Conservation (phyloP, 129 eudicot genomes). For the Tanacetum coccineum region DNA sequence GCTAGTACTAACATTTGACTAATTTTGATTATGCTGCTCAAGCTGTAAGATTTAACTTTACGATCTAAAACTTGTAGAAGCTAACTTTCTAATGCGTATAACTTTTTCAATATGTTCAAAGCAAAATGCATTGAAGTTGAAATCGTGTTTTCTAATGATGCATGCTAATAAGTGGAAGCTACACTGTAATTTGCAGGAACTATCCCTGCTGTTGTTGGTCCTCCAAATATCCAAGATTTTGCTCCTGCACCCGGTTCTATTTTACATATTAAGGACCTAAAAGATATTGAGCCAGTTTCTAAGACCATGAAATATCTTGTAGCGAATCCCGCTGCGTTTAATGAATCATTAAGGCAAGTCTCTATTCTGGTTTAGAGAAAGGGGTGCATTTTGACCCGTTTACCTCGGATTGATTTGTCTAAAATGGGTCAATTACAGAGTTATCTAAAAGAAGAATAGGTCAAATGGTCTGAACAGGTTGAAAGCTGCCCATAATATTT, state of each 20-base stretch:
- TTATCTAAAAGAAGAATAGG: not conserved
- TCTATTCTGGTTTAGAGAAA: not conserved
- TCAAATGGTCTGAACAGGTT: not conserved
- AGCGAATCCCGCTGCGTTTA: conserved; percentile 69
- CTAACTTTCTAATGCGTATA: not conserved
- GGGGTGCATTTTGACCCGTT: not conserved
- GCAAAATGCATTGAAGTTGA: not conserved
- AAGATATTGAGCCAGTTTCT: conserved; percentile 58
- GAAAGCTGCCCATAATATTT: not conserved
- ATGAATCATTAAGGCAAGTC: conserved; percentile 61
- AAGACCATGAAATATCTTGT: conserved; percentile 79
- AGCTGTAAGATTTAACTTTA: not conserved
- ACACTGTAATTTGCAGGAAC: conserved; percentile 45
- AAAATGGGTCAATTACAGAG: not conserved
- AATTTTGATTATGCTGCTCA: not conserved
- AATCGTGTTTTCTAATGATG: too few species aligned
- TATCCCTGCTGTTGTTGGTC: conserved; percentile 90
- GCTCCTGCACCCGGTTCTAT: conserved; percentile 79
- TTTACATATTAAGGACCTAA: conserved; percentile 72
- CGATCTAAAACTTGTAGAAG: not conserved
- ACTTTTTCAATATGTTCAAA: not conserved
- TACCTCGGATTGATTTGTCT: not conserved
- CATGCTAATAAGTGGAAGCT: conserved; percentile 11
- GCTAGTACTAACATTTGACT: not conserved
- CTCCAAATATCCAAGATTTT: conserved; percentile 96